phyloP scores from a whole-genome alignment of 257 asterid species.

The Rhazya stricta region DNA sequence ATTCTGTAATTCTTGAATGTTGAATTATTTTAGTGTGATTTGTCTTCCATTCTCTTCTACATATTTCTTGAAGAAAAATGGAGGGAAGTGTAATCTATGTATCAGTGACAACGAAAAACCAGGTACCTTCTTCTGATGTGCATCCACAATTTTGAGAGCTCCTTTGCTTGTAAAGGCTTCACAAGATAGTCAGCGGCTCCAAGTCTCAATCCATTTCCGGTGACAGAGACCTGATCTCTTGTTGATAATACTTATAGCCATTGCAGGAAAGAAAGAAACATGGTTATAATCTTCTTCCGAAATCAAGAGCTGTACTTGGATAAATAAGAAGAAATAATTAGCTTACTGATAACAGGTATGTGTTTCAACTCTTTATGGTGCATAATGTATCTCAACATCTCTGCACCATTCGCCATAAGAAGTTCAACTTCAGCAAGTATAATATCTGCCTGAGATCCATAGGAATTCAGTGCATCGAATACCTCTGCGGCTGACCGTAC shows the following conservation, averaged over 20 bases:
- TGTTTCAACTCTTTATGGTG: conserved; percentile 33
- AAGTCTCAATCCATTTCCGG: conserved; percentile 50
- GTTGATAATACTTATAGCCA: conserved; percentile 39
- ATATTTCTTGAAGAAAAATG: background rate
- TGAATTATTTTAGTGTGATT: too few relatives aligned
- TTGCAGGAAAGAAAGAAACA: background rate
- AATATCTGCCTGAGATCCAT: conserved; percentile 47
- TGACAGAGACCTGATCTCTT: conserved; percentile 42
- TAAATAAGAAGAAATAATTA: background rate
- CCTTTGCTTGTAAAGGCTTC: conserved; percentile 48
- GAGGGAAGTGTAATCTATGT: background rate
- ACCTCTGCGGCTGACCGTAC: conserved; percentile 43
- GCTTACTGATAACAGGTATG: conserved; percentile 64
- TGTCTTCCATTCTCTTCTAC: background rate
- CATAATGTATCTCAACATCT: conserved; percentile 46
- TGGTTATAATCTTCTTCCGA: background rate
- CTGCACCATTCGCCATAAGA: conserved; percentile 48
- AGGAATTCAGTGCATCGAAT: conserved; percentile 33
- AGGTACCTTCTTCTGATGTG: conserved; percentile 2
- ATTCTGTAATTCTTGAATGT: too few relatives aligned
- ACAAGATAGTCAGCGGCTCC: conserved; percentile 72
- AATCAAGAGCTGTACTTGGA: background rate
- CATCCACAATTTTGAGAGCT: conserved; percentile 20
- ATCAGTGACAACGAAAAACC: background rate
- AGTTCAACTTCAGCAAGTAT: conserved; percentile 53